Percentiles rank a stretch among this genome's conserved stretches.
phyloP scores from a whole-genome alignment of 768 basidiomycete species.

The Rhizopogon roseolus region DNA sequence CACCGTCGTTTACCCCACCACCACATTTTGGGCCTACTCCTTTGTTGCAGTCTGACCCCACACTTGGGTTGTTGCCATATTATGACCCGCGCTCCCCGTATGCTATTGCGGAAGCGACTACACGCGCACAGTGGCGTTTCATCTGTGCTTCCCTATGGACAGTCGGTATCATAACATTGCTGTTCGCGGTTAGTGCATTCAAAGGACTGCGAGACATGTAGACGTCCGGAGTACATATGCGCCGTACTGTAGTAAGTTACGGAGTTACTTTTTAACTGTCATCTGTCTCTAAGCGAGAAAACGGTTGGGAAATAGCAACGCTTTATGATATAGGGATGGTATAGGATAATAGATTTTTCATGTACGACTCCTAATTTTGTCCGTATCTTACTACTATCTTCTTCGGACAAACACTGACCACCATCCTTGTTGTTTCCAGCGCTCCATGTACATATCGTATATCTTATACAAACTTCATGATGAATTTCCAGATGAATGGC shows the following conservation, averaged over 20 bases:
- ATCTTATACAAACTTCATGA: not conserved
- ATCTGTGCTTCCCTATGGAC: slow-evolving; percentile 36
- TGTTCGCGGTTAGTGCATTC: slow-evolving; percentile 23
- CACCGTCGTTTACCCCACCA: slow-evolving; percentile 11
- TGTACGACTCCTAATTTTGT: not conserved
- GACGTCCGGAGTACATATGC: not conserved
- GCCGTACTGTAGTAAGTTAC: not conserved
- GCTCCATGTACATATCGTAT: not conserved
- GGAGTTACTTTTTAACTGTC: not conserved
- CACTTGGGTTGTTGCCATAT: slow-evolving; percentile 32
- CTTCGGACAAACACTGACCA: not conserved
- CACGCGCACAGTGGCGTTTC: slow-evolving; percentile 41
- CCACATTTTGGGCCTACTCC: slow-evolving; percentile 36
- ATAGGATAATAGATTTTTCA: not conserved
- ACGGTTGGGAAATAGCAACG: not conserved
- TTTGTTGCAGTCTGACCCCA: slow-evolving; percentile 28
- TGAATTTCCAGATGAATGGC: not conserved
- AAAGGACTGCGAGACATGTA: slow-evolving; percentile 8
- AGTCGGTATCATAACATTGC: slow-evolving; percentile 24
- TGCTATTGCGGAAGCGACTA: slow-evolving; percentile 30
- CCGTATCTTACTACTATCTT: not conserved
- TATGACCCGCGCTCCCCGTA: slow-evolving; percentile 40
- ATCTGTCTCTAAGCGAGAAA: not conserved
- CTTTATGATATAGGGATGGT: too few relatives aligned
- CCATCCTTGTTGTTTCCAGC: not conserved